phyloP scores from a whole-genome alignment of 2,329 filamentous ascomycete species.

The Ophiostoma sp. region DNA sequence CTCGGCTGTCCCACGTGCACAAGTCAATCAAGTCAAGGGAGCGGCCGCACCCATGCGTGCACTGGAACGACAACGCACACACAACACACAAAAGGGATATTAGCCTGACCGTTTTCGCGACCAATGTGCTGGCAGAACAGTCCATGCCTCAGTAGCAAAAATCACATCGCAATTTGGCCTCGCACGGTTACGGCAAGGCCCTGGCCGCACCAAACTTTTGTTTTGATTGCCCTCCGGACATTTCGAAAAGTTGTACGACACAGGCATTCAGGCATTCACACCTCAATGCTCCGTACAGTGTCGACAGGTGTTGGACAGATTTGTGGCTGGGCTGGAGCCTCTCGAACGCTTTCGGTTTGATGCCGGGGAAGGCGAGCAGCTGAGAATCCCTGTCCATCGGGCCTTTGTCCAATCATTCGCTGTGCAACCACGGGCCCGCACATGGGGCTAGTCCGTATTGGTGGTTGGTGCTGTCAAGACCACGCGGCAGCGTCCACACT shows the following conservation, averaged over 20 bases:
- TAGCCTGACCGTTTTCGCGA: slow-evolving; percentile 2
- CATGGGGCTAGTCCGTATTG: slow-evolving; percentile 20
- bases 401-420: slow-evolving; percentile 16
- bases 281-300: neutral
- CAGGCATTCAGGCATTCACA: neutral
- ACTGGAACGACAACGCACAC: neutral
- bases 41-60: neutral
- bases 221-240: neutral
- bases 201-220: neutral
- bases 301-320: neutral
- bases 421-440: neutral
- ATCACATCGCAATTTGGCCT: neutral
- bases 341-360: slow-evolving; percentile 23
- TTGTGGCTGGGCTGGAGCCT: neutral
- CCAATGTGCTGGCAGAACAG: neutral
- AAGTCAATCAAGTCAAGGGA: neutral
- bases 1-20: neutral
- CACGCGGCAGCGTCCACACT: neutral
- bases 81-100: neutral
- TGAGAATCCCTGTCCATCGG: slow-evolving; percentile 21
- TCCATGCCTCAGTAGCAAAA: neutral
- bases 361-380: slow-evolving; percentile 27
- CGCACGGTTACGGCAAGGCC: neutral
- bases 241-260: neutral
- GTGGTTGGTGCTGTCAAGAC: slow-evolving; percentile 2